A percentile compares a stretch with the other conserved stretches of the same genome.
These are phyloP conservation scores for Zygosaccharomyces gambellarensis DNA, from an alignment of 805 yeast species.

Conservation along the genomic window DNA sequence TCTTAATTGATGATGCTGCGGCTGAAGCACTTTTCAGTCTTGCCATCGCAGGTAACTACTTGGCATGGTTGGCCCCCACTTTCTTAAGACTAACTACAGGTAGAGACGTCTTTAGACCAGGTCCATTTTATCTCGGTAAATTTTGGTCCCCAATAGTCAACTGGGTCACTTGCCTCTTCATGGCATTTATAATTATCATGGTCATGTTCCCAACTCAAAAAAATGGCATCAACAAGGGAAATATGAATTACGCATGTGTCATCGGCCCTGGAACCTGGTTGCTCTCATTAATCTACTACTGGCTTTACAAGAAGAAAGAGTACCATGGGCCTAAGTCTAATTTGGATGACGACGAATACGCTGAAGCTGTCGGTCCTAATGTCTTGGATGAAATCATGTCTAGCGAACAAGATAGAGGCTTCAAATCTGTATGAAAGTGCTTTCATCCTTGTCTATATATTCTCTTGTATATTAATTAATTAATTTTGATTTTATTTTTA, in stretches of 20 bases:
- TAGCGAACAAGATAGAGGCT: not conserved
- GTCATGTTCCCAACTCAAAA: constrained; percentile 54
- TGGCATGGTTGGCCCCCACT: constrained; percentile 62
- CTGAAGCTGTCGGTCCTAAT: constrained; percentile 22
- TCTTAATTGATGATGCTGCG: constrained; percentile 55
- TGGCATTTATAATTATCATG: constrained; percentile 47
- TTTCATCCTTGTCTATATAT: not conserved
- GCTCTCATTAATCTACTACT: constrained; percentile 47
- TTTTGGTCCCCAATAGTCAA: constrained; percentile 41
- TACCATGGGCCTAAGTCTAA: constrained; percentile 51
- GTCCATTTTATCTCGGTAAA: constrained; percentile 58
- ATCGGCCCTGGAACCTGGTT: constrained; percentile 56
- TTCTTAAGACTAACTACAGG: constrained; percentile 48
- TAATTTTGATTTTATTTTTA: not conserved
- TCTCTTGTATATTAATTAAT: not conserved
- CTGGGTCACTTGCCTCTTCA: constrained; percentile 45
- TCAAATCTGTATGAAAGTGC: not conserved
- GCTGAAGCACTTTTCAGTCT: constrained; percentile 65
- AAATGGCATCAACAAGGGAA: constrained; percentile 32
- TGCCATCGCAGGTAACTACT: constrained; percentile 55
- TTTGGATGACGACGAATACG: constrained; percentile 22
- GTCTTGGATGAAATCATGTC: constrained; percentile 16
- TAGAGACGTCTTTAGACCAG: constrained; percentile 48
- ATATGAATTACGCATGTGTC: constrained; percentile 67
- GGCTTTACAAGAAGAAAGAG: constrained; percentile 44